Evolutionary conservation across 441 rosid genomes (phyloP), one percentile per base, ranked within the genome.

Genomic region (Lepidium campestre): DNA sequence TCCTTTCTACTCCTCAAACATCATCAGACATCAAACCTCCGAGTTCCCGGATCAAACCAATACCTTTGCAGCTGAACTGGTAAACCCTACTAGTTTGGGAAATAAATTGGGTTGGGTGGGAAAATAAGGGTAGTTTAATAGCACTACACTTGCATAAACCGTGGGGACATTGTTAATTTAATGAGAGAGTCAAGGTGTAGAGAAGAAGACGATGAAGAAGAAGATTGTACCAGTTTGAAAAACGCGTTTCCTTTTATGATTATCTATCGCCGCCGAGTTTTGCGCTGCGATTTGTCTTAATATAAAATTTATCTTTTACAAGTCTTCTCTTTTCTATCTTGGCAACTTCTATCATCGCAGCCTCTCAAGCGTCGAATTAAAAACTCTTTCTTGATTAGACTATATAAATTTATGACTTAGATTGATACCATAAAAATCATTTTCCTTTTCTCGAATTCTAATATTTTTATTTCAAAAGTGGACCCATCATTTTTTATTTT

Each of bases 141-240:
- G 56, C 63, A 67, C 50, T 61, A 73, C 59, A 54, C 22, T 31
- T 68, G 70, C 66, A 68, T 74, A 56, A 62, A 61, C 71, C 68
- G 58, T 54, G 14, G 37, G 63, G 62, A 54, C 32, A 34, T 15
- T 41, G 65, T 57, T 31, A 57, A 35, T 72, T 49, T 9, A 72
- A 65, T 23, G 56, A 45, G 60, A 41, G 59, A 65, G 71, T 58
- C 39, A 49, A 32, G 37, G n/a, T 61, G 77, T 63, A 40, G 25
- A 63, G 59, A 68, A 27, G 67, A 41, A 29, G 70, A 71, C 3
- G 71, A 72, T 12, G 71, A 50, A 14, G 65, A 47, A 35, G 63
- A 56, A 34, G 56, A 47, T 12, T 56, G 13, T 60, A 67, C 11
- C 23, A 53, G 69, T 62, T 55, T 65, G 60, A 57, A 63, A 56